Evolutionary conservation across 768 basidiomycete species (phyloP).

Genomic region (Tulasnella calospora): DNA sequence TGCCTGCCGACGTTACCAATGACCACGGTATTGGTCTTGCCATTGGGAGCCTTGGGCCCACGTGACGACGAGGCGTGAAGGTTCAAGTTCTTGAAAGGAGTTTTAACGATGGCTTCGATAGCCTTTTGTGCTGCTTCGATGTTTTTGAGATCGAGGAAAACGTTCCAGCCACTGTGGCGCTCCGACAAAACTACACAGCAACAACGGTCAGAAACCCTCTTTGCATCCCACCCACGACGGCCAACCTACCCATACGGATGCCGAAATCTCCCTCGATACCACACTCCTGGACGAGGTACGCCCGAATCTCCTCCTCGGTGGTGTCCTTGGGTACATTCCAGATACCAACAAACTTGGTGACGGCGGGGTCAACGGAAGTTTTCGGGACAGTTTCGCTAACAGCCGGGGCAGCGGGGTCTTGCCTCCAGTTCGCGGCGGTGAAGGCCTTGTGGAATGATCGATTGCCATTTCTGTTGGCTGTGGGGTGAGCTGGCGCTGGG

Average conservation of each 20-base stretch:
- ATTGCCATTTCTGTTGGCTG: background rate
- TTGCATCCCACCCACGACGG: background rate
- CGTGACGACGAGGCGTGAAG: background rate
- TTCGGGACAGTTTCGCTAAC: background rate
- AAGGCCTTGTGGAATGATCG: background rate
- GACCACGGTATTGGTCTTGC: slow-evolving; percentile 2
- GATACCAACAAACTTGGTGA: background rate
- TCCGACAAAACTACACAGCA: background rate
- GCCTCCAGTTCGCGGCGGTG: background rate
- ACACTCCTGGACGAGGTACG: background rate
- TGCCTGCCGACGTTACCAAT: slow-evolving; percentile 1
- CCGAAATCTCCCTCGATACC: background rate
- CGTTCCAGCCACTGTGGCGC: background rate
- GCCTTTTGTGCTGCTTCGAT: slow-evolving; percentile 4
- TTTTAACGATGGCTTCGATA: background rate
- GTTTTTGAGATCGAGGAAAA: background rate
- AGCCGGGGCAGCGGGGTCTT: background rate
- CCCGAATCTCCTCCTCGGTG: background rate
- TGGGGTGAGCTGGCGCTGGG: background rate
- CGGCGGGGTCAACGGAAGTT: background rate
- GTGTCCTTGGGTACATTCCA: background rate
- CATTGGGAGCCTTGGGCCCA: background rate
- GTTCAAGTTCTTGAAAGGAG: background rate
- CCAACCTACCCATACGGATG: background rate
- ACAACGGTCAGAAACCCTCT: background rate